Evolutionary conservation across 306 rosid genomes (phyloP).

Genomic region (Cucurbita ficifolia): DNA sequence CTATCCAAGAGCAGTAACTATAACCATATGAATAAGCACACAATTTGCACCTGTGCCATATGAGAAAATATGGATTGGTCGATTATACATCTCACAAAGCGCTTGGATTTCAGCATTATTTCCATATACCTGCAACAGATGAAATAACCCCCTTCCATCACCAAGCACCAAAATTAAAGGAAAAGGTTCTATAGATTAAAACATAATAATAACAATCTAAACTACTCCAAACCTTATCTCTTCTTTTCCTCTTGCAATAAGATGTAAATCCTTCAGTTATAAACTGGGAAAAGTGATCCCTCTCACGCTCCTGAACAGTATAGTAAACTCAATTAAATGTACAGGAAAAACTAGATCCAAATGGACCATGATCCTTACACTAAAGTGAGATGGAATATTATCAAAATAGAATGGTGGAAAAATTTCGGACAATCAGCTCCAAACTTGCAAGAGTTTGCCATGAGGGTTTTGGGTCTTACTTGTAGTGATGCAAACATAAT

Average conservation of each 20-base stretch:
- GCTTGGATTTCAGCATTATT: constrained; percentile 95
- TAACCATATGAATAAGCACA: background rate
- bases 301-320: constrained; percentile 63
- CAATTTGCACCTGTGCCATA: constrained; percentile 48
- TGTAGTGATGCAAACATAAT: too few species aligned
- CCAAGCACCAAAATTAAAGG: background rate
- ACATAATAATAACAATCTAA: background rate
- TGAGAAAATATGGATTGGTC: constrained; percentile 86
- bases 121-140: constrained; percentile 75
- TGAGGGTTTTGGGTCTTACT: too few species aligned
- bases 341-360: background rate
- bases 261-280: constrained; percentile 86
- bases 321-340: constrained; percentile 3
- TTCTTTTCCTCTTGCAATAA: constrained; percentile 95
- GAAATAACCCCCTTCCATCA: background rate
- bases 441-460: too few species aligned
- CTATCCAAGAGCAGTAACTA: background rate
- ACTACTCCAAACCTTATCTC: constrained; percentile 63
- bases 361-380: background rate
- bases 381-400: background rate
- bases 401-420: background rate
- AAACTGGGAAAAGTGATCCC: constrained; percentile 87
- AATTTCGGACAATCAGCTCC: too few species aligned
- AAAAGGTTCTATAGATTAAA: background rate
- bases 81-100: constrained; percentile 83